phyloP scores from a whole-genome alignment of 768 basidiomycete genomes.

The Pulveroboletus sp. region DNA sequence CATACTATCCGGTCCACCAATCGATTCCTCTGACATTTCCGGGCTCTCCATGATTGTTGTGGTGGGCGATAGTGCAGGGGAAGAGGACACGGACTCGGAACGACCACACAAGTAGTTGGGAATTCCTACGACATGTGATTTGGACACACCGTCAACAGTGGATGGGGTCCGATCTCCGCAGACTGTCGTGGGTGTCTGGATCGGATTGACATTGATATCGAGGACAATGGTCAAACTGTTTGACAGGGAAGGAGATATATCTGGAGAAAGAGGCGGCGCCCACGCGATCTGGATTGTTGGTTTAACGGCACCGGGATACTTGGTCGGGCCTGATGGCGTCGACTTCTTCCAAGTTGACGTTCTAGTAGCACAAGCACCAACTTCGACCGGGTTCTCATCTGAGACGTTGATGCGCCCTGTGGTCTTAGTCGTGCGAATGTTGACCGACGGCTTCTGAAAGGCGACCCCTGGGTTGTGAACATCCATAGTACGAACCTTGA shows the following conservation, averaged over 20 bases:
- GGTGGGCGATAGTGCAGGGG: not conserved
- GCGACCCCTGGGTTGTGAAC: not conserved
- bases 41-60: not conserved
- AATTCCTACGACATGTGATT: not conserved
- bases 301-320: not conserved
- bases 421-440: not conserved
- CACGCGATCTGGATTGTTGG: not conserved
- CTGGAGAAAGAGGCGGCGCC: not conserved
- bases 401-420: not conserved
- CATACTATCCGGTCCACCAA: not conserved
- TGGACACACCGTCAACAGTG: too few species aligned
- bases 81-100: not conserved
- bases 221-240: conserved; percentile 1
- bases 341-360: not conserved
- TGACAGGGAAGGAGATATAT: conserved; percentile 2
- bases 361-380: not conserved
- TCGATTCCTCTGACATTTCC: not conserved
- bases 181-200: not conserved
- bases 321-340: not conserved
- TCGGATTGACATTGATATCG: not conserved
- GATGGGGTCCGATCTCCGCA: not conserved
- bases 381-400: not conserved
- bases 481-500: not conserved
- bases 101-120: not conserved
- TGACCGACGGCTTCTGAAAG: not conserved